Percentiles rank a stretch among this genome's conserved stretches.
Conservation (phyloP, 2,329 filamentous ascomycete genomes). For the Xylaria sp. region DNA sequence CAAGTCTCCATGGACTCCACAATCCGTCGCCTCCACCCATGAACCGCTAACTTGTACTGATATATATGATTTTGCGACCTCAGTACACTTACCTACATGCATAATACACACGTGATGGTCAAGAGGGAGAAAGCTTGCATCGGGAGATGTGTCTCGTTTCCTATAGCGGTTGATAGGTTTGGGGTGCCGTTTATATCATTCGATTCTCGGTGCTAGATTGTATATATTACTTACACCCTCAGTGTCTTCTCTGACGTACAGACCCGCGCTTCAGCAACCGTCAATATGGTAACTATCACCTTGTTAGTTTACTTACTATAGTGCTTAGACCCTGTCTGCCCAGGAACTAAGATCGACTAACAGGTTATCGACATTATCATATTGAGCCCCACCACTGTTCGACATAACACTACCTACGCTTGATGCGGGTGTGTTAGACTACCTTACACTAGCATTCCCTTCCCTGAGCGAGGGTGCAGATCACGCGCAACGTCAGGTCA, state of each 20-base stretch:
- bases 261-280: background rate
- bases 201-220: background rate
- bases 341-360: conserved; percentile 16
- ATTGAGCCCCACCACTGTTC: conserved; percentile 29
- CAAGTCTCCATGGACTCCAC: background rate
- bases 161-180: background rate
- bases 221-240: background rate
- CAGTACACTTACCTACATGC: background rate
- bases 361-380: background rate
- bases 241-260: background rate
- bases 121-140: conserved; percentile 7
- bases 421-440: background rate
- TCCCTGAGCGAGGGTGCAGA: background rate
- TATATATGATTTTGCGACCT: background rate
- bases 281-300: conserved; percentile 3
- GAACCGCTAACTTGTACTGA: background rate
- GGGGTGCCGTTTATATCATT: background rate
- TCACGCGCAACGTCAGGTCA: conserved; percentile 5
- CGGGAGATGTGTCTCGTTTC: background rate
- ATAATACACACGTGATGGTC: conserved; percentile 22
- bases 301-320: background rate
- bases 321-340: conserved; percentile 24
- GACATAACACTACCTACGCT: conserved; percentile 1
- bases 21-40: conserved; percentile 6
- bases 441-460: background rate